Conservation (phyloP, 169 alveolate genomes). For the Eimeria acervulina region DNA sequence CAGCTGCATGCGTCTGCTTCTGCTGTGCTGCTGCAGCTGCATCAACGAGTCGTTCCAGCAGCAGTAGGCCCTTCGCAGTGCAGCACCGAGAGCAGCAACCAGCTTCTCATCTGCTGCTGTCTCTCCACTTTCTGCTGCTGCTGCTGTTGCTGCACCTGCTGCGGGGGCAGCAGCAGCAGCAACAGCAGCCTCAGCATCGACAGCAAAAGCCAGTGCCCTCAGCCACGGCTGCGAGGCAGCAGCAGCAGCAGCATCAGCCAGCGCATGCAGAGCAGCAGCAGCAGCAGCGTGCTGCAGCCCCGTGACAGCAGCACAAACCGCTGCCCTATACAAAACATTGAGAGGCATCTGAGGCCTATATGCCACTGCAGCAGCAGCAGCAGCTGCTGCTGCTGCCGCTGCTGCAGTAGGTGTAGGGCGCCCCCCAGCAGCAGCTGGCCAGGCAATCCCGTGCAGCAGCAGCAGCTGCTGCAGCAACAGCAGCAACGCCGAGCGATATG, state of each 20-base stretch:
- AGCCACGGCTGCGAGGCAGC: slow-evolving; percentile 53
- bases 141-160: background rate
- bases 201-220: slow-evolving; percentile 44
- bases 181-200: slow-evolving; percentile 60
- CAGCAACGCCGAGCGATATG: slow-evolving; percentile 47
- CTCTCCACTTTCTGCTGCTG: slow-evolving; percentile 14
- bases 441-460: slow-evolving; percentile 30
- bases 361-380: slow-evolving; percentile 10
- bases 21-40: slow-evolving; percentile 65
- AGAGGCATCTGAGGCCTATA: background rate
- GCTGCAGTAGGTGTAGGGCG: slow-evolving; percentile 31
- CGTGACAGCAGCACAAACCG: slow-evolving; percentile 56
- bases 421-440: slow-evolving; percentile 28
- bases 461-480: slow-evolving; percentile 70
- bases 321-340: slow-evolving; percentile 47
- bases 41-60: slow-evolving; percentile 51
- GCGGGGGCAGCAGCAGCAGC: slow-evolving; percentile 32
- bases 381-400: slow-evolving; percentile 46
- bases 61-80: slow-evolving; percentile 21
- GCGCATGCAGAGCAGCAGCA: slow-evolving; percentile 62
- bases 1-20: slow-evolving; percentile 69
- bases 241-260: slow-evolving; percentile 34
- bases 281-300: slow-evolving; percentile 74
- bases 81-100: slow-evolving; percentile 60
- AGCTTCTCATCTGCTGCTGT: slow-evolving; percentile 19